phyloP scores from a whole-genome alignment of 2,329 filamentous ascomycete species.

The Drechmeria coniospora region DNA sequence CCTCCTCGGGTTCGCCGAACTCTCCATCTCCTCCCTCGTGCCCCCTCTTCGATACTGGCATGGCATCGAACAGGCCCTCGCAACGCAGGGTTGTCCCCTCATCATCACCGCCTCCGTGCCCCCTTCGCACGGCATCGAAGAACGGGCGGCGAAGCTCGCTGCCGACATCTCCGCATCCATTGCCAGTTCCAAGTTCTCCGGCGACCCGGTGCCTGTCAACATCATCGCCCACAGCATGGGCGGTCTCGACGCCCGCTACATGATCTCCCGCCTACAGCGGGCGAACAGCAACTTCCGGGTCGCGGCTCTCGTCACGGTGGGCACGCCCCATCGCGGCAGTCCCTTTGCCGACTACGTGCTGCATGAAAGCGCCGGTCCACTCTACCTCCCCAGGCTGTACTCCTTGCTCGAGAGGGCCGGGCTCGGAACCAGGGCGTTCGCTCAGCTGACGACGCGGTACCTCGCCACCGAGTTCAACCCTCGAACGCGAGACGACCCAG shows the following conservation, averaged over 20 bases:
- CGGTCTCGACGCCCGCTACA: slow-evolving; percentile 48
- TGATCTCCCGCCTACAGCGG: slow-evolving; percentile 42
- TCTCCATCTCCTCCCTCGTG: slow-evolving; percentile 33
- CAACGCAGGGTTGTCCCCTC: slow-evolving; percentile 29
- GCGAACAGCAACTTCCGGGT: slow-evolving; percentile 24
- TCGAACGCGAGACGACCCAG: slow-evolving; percentile 33
- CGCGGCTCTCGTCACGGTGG: slow-evolving; percentile 36
- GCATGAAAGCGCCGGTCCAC: slow-evolving; percentile 22
- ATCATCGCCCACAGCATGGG: slow-evolving; percentile 61
- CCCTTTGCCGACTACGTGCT: slow-evolving; percentile 40
- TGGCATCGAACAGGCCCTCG: slow-evolving; percentile 44
- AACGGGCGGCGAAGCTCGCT: slow-evolving; percentile 42
- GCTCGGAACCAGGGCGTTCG: slow-evolving; percentile 43
- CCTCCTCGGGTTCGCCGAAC: slow-evolving; percentile 46
- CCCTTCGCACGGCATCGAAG: slow-evolving; percentile 43
- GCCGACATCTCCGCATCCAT: slow-evolving; percentile 25
- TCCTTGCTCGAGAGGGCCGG: slow-evolving; percentile 33
- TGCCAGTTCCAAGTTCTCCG: background rate
- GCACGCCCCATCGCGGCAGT: slow-evolving; percentile 39
- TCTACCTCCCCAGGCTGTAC: slow-evolving; percentile 39
- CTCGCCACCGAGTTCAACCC: slow-evolving; percentile 46
- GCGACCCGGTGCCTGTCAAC: slow-evolving; percentile 43
- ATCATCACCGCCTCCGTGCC: slow-evolving; percentile 48
- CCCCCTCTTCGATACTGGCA: slow-evolving; percentile 49
- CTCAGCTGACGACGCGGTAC: slow-evolving; percentile 42